Conservation (phyloP, 306 rosid species). For the Pterocarpus santalinus region DNA sequence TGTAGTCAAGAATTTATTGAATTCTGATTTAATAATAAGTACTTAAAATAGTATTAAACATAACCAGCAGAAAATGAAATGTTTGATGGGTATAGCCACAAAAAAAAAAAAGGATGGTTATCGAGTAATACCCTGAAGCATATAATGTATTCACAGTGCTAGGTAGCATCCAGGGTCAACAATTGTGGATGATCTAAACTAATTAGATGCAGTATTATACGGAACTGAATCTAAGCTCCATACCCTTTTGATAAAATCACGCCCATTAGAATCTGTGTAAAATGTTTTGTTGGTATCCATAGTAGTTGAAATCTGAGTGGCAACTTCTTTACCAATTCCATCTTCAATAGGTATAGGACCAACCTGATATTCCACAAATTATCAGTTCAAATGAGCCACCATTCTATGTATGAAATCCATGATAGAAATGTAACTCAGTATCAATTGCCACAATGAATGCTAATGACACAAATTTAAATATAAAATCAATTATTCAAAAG, state of each 20-base stretch:
- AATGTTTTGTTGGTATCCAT: slow-evolving; percentile 80
- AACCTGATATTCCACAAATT: slow-evolving; percentile 63
- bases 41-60: background rate
- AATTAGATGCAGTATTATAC: slow-evolving; percentile 24
- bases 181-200: slow-evolving; percentile 42
- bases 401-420: background rate
- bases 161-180: slow-evolving; percentile 23
- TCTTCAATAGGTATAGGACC: slow-evolving; percentile 96
- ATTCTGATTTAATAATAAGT: background rate
- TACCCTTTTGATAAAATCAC: slow-evolving; percentile 97
- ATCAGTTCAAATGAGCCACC: slow-evolving; percentile 36
- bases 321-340: slow-evolving; percentile 88
- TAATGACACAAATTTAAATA: slow-evolving; percentile 32
- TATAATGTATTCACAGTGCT: slow-evolving; percentile 17
- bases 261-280: slow-evolving; percentile 94
- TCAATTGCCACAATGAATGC: slow-evolving; percentile 25
- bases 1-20: background rate
- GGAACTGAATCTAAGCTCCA: slow-evolving; percentile 38
- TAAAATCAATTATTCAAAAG: slow-evolving; percentile 29
- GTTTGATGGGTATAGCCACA: background rate
- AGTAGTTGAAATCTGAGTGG: slow-evolving; percentile 71
- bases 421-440: slow-evolving; percentile 35
- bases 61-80: background rate
- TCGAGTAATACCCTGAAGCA: too few species aligned
- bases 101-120: background rate